Evolutionary conservation across 140 eudicot species (phyloP).

Genomic region (Anethum foeniculum): DNA sequence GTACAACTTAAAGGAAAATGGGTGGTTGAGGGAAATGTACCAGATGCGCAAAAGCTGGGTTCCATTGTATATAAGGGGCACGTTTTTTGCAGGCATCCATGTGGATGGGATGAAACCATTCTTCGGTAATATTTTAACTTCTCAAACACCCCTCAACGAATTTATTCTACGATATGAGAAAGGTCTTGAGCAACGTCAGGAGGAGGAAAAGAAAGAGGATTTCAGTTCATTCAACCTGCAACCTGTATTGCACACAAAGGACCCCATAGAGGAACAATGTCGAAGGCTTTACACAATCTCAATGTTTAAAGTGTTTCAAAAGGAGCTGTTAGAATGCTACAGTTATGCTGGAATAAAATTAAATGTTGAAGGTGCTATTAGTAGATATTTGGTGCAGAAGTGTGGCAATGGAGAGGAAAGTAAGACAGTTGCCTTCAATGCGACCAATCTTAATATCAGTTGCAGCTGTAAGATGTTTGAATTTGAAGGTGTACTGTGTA

Average conservation of each 20-base stretch:
- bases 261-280: constrained; percentile 15
- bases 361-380: constrained; percentile 9
- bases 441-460: constrained; percentile 11
- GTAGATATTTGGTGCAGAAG: constrained; percentile 14
- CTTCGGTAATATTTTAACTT: constrained; percentile 6
- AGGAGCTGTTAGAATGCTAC: constrained; percentile 13
- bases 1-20: constrained; percentile 11
- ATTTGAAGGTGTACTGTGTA: constrained; percentile 11
- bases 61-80: constrained; percentile 6
- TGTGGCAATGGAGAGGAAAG: constrained; percentile 15
- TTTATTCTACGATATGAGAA: constrained; percentile 13
- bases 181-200: constrained; percentile 10
- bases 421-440: constrained; percentile 8
- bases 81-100: constrained; percentile 12
- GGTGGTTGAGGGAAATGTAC: constrained; percentile 12
- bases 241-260: constrained; percentile 7
- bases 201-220: constrained; percentile 14
- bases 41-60: constrained; percentile 14
- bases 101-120: constrained; percentile 14
- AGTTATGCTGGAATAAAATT: constrained; percentile 11
- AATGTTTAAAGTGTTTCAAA: constrained; percentile 12
- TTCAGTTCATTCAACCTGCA: constrained; percentile 12
- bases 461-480: constrained; percentile 13
- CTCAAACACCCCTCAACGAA: constrained; percentile 14
- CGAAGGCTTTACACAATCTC: constrained; percentile 14